Percentiles rank a stretch among this genome's conserved stretches.
These are phyloP conservation scores for Megacollybia platyphylla DNA, from an alignment of 1,284 basidiomycete genomes.

Conservation along the genomic window DNA sequence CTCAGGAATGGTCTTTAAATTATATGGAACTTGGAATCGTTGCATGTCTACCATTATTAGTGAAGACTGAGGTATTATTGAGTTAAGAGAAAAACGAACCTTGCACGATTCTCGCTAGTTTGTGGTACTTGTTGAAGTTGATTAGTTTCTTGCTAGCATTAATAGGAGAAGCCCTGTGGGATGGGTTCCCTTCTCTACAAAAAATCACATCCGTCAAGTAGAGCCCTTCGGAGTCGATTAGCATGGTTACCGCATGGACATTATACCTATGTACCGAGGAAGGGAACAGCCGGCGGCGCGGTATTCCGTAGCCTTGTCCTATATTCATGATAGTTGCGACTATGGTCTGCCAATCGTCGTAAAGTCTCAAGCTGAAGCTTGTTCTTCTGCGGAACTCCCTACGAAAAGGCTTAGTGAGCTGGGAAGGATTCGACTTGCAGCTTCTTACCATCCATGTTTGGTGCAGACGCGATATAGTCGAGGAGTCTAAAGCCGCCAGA, in stretches of 20 bases:
- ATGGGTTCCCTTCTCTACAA: constrained; percentile 89
- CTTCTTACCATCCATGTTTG: constrained; percentile 81
- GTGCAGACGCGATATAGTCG: constrained; percentile 81
- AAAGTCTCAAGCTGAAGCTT: constrained; percentile 69
- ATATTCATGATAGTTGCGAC: constrained; percentile 89
- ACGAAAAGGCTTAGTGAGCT: constrained; percentile 10
- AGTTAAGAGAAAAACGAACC: constrained; percentile 26
- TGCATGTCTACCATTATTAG: constrained; percentile 58
- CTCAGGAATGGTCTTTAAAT: constrained; percentile 73
- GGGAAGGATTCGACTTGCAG: neutral
- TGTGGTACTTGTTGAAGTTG: constrained; percentile 94
- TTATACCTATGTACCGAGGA: constrained; percentile 54
- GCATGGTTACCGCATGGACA: neutral
- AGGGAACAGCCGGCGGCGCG: constrained; percentile 81
- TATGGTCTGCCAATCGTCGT: constrained; percentile 78
- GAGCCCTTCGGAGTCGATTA: constrained; percentile 39
- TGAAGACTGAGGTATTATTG: neutral
- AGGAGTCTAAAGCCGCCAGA: constrained; percentile 88
- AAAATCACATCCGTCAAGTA: constrained; percentile 92
- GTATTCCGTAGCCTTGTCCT: constrained; percentile 74
- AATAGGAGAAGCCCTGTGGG: constrained; percentile 68
- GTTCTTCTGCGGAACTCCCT: constrained; percentile 83
- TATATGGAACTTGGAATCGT: constrained; percentile 83
- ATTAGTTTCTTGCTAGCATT: constrained; percentile 73
- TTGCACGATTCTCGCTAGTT: constrained; percentile 80